These are phyloP conservation scores for Exserohilum rostratum DNA, from an alignment of 2,329 filamentous ascomycete species.

Conservation along the genomic window DNA sequence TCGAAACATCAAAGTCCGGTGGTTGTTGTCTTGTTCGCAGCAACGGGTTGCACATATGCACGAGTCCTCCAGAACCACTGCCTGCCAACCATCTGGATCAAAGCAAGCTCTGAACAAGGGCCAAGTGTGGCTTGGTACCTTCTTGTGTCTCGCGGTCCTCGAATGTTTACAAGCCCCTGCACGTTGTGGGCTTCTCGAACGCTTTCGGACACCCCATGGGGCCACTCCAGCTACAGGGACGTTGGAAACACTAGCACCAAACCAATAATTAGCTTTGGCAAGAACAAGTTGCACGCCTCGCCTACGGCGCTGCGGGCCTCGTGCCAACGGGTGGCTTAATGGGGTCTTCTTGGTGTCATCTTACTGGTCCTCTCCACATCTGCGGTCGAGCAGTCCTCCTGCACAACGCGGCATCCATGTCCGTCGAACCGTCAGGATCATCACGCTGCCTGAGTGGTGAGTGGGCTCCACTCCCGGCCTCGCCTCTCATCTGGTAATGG, in stretches of 20 bases:
- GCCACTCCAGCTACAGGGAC: conserved; percentile 19
- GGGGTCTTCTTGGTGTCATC: conserved; percentile 14
- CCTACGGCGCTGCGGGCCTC: conserved; percentile 30
- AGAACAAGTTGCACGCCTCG: conserved; percentile 15
- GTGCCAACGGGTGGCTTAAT: conserved; percentile 29
- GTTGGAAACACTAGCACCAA: conserved; percentile 6
- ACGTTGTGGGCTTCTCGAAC: conserved; percentile 19
- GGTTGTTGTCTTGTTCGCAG: neutral
- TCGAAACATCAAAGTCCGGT: neutral
- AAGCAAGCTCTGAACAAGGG: neutral
- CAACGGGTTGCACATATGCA: neutral
- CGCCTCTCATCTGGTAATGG: conserved; percentile 3
- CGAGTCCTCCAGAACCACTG: neutral
- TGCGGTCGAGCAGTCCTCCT: conserved; percentile 19
- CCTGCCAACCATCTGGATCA: neutral
- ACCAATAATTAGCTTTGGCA: neutral
- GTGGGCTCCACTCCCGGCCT: conserved; percentile 8
- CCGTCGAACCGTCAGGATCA: conserved; percentile 19
- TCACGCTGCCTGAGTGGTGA: conserved; percentile 5
- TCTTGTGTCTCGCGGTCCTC: conserved; percentile 12
- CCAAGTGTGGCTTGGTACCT: conserved; percentile 2
- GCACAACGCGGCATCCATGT: conserved; percentile 23
- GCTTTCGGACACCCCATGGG: conserved; percentile 19
- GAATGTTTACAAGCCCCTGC: conserved; percentile 9
- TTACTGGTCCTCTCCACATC: conserved; percentile 22